Conservation (phyloP, 2,329 filamentous ascomycete genomes). For the Penicillium vulpinum region DNA sequence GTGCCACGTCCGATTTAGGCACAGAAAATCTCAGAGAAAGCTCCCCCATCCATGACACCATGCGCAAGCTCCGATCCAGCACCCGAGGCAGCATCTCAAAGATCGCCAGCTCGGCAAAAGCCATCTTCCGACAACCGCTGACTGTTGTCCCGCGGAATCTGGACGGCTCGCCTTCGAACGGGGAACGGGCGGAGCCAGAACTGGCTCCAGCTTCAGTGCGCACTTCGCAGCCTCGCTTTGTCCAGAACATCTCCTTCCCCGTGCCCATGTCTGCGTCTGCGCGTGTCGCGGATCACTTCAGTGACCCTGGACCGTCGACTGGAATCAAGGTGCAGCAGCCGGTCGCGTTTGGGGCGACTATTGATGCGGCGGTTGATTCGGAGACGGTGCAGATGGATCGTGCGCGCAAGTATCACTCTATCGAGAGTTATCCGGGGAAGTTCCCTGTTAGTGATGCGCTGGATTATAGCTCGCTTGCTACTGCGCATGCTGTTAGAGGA, state of each 20-base stretch:
- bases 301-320: conserved; percentile 7
- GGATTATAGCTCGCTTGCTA: conserved; percentile 29
- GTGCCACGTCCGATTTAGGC: not conserved
- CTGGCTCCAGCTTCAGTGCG: not conserved
- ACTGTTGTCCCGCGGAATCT: not conserved
- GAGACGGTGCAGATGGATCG: conserved; percentile 17
- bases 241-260: not conserved
- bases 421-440: conserved; percentile 34
- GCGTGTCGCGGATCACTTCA: conserved; percentile 1
- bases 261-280: not conserved
- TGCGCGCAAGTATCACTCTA: conserved; percentile 19
- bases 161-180: not conserved
- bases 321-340: not conserved
- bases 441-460: conserved; percentile 36
- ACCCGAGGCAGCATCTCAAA: conserved; percentile 3
- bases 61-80: conserved; percentile 3
- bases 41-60: conserved; percentile 11
- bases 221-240: not conserved
- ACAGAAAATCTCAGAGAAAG: not conserved
- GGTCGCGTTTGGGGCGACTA: conserved; percentile 3
- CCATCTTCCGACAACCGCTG: conserved; percentile 1
- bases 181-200: not conserved
- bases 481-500: conserved; percentile 25
- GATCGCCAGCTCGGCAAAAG: not conserved
- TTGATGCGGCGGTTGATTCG: conserved; percentile 5